Evolutionary conservation across 768 basidiomycete species (phyloP), one percentile per base, ranked within the genome.

Genomic region (Tricholomella constricta): DNA sequence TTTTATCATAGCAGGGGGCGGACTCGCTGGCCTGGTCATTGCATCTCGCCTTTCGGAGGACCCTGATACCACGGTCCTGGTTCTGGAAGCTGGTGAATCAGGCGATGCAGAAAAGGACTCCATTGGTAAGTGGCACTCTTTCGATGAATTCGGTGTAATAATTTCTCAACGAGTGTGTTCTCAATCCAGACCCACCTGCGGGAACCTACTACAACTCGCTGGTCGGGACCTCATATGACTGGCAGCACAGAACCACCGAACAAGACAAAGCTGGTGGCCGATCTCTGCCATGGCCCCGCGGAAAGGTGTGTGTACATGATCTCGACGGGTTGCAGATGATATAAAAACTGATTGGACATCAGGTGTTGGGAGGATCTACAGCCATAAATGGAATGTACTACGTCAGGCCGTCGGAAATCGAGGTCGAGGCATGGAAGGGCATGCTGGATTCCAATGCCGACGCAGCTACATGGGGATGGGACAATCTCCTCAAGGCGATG

Each of bases 381-480:
- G 84, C 86, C 8, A 74, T 88, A 48, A 90, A 90, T 65, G 86
- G 84, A 43, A 76, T 88, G 75, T 88, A 85, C 70, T 71, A 79
- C 57, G 76, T 85, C 43, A 77, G 82, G 9, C 83, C 84, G 6
- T 74, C 78, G 22, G 58, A 71, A 47, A 49, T 72, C 29, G 80
- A 81, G 60, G 64, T 80, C 44, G 71, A 81, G 57, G 67, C 74
- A 8, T 78, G 75, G 74, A 59, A 69, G 1, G 35, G 59, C 11
- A 60, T 81, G 44, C 67, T 78, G 58, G 60, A 64, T 57, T 59
- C 72, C 20, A 56, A 68, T 25, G 67, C 65, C 46, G 65, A 61
- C 40, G 58, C 60, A 10, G 63, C 58, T 10, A 58, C 67, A 25
- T 80, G 79, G 79, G 65, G 63, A 29, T 80, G 78, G 78, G 69